phyloP scores from a whole-genome alignment of 495 filamentous ascomycete genomes.

The Letharia columbiana region DNA sequence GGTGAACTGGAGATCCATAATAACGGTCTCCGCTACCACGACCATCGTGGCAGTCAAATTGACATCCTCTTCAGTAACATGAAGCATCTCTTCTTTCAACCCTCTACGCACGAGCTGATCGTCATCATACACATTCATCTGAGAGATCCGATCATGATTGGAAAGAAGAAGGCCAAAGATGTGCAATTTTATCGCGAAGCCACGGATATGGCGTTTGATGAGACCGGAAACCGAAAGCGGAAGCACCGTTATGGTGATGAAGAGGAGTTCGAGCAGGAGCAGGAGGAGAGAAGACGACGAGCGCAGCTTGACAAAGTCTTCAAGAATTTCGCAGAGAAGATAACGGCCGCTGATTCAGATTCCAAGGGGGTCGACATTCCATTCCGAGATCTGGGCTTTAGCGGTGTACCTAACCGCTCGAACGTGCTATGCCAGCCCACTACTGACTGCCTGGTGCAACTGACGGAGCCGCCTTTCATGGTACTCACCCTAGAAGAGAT shows the following conservation, averaged over 20 bases:
- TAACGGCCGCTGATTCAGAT: constrained; percentile 82
- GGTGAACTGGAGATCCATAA: constrained; percentile 96
- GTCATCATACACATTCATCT: constrained; percentile 97
- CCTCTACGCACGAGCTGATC: constrained; percentile 88
- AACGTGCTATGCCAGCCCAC: constrained; percentile 93
- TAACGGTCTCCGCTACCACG: constrained; percentile 92
- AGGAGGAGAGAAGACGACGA: constrained; percentile 85
- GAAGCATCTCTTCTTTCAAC: constrained; percentile 98
- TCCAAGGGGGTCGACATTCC: constrained; percentile 81
- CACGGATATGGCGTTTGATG: constrained; percentile 97
- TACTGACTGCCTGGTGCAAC: constrained; percentile 94
- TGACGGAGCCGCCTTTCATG: constrained; percentile 94
- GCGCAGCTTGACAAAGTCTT: constrained; percentile 92
- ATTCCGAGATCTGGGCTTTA: constrained; percentile 93
- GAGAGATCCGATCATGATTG: constrained; percentile 96
- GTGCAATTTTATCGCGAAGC: constrained; percentile 98
- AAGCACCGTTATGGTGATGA: constrained; percentile 99
- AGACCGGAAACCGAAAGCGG: constrained; percentile 94
- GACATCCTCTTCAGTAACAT: constrained; percentile 98
- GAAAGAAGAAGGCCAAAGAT: constrained; percentile 97
- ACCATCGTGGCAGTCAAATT: constrained; percentile 53
- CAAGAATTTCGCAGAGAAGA: constrained; percentile 95
- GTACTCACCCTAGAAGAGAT: constrained; percentile 92
- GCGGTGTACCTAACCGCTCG: constrained; percentile 88
- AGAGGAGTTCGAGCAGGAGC: constrained; percentile 96